Evolutionary conservation across 2,329 filamentous ascomycete genomes (phyloP).

Genomic region (Sphaerulina musiva): DNA sequence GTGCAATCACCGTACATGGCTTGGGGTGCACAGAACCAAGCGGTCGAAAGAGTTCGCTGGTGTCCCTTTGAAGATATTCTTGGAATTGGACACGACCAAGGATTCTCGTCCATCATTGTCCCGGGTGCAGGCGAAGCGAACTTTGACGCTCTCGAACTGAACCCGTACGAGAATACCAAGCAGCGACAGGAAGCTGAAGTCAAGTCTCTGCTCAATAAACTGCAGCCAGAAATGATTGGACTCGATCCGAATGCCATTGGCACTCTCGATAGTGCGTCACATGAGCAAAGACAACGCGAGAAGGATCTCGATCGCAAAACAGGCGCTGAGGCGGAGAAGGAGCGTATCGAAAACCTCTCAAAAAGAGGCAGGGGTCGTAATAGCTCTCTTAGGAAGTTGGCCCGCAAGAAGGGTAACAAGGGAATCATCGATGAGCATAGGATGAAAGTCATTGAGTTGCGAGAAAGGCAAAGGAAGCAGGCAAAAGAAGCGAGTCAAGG

Average conservation of each 20-base stretch:
- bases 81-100: constrained; percentile 73
- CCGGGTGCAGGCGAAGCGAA: constrained; percentile 96
- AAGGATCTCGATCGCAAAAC: constrained; percentile 68
- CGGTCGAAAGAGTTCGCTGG: constrained; percentile 76
- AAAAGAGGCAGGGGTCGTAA: constrained; percentile 86
- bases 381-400: constrained; percentile 75
- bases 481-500: constrained; percentile 60
- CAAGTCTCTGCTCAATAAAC: constrained; percentile 82
- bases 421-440: constrained; percentile 97
- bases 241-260: constrained; percentile 89
- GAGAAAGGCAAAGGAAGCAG: constrained; percentile 60
- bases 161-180: constrained; percentile 89
- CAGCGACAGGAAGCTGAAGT: constrained; percentile 92
- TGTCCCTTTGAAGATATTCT: constrained; percentile 93
- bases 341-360: constrained; percentile 54
- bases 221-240: constrained; percentile 94
- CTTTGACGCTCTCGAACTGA: constrained; percentile 86
- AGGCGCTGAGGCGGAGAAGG: constrained; percentile 41
- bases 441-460: constrained; percentile 75
- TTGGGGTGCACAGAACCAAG: constrained; percentile 80
- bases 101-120: constrained; percentile 83
- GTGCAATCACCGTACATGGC: constrained; percentile 85
- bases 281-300: constrained; percentile 69
- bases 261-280: constrained; percentile 72
- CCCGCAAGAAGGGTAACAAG: constrained; percentile 84